A percentile compares a stretch with the other conserved stretches of the same genome.
Evolutionary conservation across 78 protist genomes (phyloP).

Genomic region (Guillardia theta): DNA sequence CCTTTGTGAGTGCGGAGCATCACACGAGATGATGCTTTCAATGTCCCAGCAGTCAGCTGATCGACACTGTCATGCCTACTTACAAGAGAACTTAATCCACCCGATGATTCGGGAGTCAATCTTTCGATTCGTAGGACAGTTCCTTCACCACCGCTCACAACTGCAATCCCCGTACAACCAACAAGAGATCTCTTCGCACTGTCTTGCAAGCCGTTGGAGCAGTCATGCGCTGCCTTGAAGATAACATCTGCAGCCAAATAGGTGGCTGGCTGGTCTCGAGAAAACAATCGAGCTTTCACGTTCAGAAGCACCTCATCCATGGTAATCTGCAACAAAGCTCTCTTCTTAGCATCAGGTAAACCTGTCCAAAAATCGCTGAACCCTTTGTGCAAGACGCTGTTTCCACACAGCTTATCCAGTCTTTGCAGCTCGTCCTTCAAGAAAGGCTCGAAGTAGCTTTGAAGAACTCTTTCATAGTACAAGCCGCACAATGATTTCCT

Average conservation of each 20-base stretch:
- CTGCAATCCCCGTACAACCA: neutral
- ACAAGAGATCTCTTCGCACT: neutral
- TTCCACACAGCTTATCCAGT: constrained; percentile 4
- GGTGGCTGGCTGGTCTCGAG: constrained; percentile 12
- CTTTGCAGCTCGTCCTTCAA: neutral
- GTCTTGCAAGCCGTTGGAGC: neutral
- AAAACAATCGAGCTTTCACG: neutral
- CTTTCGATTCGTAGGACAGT: neutral
- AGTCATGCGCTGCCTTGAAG: neutral
- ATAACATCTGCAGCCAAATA: neutral
- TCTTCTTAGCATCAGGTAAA: neutral
- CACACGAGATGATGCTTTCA: neutral
- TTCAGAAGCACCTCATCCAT: neutral
- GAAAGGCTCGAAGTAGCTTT: neutral
- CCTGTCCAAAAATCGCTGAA: neutral
- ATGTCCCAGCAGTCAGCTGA: neutral
- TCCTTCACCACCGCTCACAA: neutral
- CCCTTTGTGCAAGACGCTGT: neutral
- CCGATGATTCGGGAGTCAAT: neutral
- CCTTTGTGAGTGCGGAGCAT: constrained; percentile 18
- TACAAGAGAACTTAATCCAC: neutral
- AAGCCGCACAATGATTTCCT: neutral
- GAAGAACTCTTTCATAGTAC: neutral
- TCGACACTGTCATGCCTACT: neutral
- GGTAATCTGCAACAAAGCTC: neutral